These are phyloP conservation scores for Umbellularia californica DNA, from an alignment of 164 flowering plant species.

Conservation along the genomic window DNA sequence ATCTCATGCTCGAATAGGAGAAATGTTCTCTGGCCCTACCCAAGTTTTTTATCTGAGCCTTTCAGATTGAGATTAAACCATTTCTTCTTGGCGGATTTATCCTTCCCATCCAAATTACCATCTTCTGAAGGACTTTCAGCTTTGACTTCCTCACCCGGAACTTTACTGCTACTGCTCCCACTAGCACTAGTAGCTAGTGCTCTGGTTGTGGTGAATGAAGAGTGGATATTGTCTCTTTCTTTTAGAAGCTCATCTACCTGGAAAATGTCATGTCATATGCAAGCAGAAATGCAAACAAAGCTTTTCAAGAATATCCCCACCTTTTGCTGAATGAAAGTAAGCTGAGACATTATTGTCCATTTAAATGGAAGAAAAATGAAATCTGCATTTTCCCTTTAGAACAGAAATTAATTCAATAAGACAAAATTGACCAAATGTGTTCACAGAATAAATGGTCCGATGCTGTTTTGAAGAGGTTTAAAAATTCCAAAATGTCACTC, in stretches of 20 bases:
- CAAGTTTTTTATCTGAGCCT: conserved; percentile 66
- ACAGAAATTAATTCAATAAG: not conserved
- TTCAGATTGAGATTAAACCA: conserved; percentile 79
- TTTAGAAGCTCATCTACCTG: conserved; percentile 91
- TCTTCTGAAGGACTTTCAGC: conserved; percentile 60
- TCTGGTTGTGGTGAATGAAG: conserved; percentile 61
- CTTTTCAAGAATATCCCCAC: not conserved
- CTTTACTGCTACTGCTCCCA: conserved; percentile 44
- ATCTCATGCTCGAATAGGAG: not conserved
- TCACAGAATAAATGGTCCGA: not conserved
- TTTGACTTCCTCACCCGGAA: conserved; percentile 48
- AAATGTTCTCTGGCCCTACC: conserved; percentile 4
- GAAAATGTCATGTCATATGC: not conserved
- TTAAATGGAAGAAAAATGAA: not conserved
- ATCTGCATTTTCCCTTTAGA: not conserved
- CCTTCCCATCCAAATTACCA: conserved; percentile 67
- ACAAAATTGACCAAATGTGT: not conserved
- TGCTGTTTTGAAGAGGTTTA: not conserved
- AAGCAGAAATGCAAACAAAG: not conserved
- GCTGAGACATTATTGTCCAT: not conserved
- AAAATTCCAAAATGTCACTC: not conserved
- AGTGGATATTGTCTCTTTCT: conserved; percentile 73
- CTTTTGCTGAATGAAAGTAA: not conserved
- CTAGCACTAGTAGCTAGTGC: conserved; percentile 15
- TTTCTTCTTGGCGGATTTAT: conserved; percentile 67